phyloP scores from a whole-genome alignment of 2,329 filamentous ascomycete species.

The Bipolaris gigantea region DNA sequence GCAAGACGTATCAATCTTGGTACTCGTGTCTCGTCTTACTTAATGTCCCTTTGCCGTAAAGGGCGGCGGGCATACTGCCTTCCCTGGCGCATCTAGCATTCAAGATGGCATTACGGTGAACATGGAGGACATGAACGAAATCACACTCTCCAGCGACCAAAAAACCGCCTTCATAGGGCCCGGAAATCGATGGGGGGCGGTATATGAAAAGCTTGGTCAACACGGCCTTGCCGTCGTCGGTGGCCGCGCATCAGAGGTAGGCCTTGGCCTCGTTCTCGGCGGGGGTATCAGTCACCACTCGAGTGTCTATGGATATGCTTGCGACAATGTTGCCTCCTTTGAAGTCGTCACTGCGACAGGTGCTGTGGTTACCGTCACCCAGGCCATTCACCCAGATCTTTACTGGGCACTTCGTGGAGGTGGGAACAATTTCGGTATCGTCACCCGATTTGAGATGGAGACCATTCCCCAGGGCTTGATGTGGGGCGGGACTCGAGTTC shows the following conservation, averaged over 20 bases:
- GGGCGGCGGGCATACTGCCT: conserved; percentile 49
- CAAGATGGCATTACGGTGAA: conserved; percentile 49
- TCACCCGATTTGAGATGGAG: conserved; percentile 31
- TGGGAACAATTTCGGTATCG: conserved; percentile 39
- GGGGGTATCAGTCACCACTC: conserved; percentile 28
- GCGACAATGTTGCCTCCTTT: conserved; percentile 36
- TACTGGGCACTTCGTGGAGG: conserved; percentile 43
- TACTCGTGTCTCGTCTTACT: conserved; percentile 26
- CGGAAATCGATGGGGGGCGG: conserved; percentile 41
- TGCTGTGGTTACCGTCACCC: conserved; percentile 35
- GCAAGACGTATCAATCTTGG: conserved; percentile 22
- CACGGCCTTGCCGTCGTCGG: conserved; percentile 33
- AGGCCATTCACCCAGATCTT: conserved; percentile 38
- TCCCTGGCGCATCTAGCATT: conserved; percentile 47
- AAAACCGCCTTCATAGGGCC: conserved; percentile 32
- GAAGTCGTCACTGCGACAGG: conserved; percentile 44
- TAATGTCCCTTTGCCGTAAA: conserved; percentile 49
- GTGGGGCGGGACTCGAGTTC: conserved; percentile 17
- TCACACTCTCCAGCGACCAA: conserved; percentile 28
- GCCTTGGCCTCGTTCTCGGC: conserved; percentile 38
- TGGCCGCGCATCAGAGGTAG: conserved; percentile 37
- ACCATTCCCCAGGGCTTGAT: conserved; percentile 9
- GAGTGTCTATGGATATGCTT: conserved; percentile 24
- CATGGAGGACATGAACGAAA: conserved; percentile 38
- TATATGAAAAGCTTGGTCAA: conserved; percentile 34